These are phyloP conservation scores for Nicotiana tomentosiformis DNA, from an alignment of 257 asterid species.

Conservation along the genomic window DNA sequence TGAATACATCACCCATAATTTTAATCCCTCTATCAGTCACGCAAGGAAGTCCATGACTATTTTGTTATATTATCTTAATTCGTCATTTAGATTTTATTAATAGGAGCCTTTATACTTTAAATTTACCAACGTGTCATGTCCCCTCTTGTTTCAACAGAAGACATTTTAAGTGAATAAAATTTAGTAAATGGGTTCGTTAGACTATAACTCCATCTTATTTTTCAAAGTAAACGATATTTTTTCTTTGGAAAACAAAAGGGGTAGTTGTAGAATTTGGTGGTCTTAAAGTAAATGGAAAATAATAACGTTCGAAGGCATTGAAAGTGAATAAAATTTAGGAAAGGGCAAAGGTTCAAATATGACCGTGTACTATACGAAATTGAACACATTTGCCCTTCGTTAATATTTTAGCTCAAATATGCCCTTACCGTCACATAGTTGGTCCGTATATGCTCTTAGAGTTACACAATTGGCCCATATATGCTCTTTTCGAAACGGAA, in stretches of 20 bases:
- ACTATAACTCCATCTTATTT: background rate
- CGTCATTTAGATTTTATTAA: background rate
- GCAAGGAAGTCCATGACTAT: background rate
- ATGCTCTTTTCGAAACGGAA: too few relatives aligned
- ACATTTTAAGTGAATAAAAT: background rate
- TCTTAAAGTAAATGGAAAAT: conserved; percentile 2
- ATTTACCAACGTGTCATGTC: background rate
- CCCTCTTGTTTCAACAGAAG: background rate
- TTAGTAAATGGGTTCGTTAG: background rate
- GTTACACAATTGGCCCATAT: too few relatives aligned
- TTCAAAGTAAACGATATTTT: background rate
- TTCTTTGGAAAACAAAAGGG: background rate
- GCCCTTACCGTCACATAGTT: too few relatives aligned
- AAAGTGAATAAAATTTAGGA: background rate
- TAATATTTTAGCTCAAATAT: too few relatives aligned
- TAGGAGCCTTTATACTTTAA: background rate
- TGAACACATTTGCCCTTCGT: too few relatives aligned
- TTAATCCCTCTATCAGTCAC: background rate
- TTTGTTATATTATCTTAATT: background rate
- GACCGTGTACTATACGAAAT: too few relatives aligned
- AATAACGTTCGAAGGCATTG: background rate
- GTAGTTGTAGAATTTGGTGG: background rate
- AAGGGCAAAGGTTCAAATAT: too few relatives aligned
- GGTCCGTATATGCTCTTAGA: too few relatives aligned
- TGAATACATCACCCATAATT: background rate